Percentiles rank a stretch among this genome's conserved stretches.
phyloP scores from a whole-genome alignment of 2,329 filamentous ascomycete species.

The Cyphellophora attinorum region DNA sequence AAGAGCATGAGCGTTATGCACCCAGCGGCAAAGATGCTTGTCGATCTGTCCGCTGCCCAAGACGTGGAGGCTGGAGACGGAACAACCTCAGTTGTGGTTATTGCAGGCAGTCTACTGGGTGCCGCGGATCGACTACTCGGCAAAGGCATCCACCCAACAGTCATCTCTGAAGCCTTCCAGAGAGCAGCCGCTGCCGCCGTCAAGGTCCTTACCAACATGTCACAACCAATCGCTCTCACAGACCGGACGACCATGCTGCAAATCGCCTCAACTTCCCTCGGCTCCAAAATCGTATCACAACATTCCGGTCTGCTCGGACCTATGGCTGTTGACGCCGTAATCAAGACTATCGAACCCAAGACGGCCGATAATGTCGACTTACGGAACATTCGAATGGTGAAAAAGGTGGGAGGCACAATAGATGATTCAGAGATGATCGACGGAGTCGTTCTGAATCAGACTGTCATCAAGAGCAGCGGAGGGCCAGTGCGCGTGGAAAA shows the following conservation, averaged over 20 bases:
- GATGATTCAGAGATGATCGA: slow-evolving; percentile 97
- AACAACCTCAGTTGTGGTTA: slow-evolving; percentile 95
- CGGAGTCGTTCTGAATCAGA: slow-evolving; percentile 83
- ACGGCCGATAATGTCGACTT: slow-evolving; percentile 94
- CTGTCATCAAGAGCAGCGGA: slow-evolving; percentile 84
- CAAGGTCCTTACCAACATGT: slow-evolving; percentile 86
- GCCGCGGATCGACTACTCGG: slow-evolving; percentile 82
- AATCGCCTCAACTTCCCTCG: slow-evolving; percentile 92
- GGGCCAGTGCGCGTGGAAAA: slow-evolving; percentile 93
- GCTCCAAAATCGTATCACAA: slow-evolving; percentile 97
- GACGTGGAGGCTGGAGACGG: slow-evolving; percentile 98
- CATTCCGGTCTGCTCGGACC: slow-evolving; percentile 91
- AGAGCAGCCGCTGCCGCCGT: slow-evolving; percentile 84
- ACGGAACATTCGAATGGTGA: slow-evolving; percentile 91
- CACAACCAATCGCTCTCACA: slow-evolving; percentile 77
- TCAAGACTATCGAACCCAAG: slow-evolving; percentile 91
- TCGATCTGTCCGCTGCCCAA: slow-evolving; percentile 92
- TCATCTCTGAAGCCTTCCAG: slow-evolving; percentile 97
- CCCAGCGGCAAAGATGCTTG: slow-evolving; percentile 98
- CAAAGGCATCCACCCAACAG: slow-evolving; percentile 94
- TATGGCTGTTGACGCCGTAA: slow-evolving; percentile 94
- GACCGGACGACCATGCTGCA: slow-evolving; percentile 88
- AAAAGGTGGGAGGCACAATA: slow-evolving; percentile 96
- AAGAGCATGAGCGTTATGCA: slow-evolving; percentile 99
- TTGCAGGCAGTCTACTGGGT: slow-evolving; percentile 87